These are phyloP conservation scores for Nymphaea thermarum DNA, from an alignment of 164 flowering plant species.

Conservation along the genomic window DNA sequence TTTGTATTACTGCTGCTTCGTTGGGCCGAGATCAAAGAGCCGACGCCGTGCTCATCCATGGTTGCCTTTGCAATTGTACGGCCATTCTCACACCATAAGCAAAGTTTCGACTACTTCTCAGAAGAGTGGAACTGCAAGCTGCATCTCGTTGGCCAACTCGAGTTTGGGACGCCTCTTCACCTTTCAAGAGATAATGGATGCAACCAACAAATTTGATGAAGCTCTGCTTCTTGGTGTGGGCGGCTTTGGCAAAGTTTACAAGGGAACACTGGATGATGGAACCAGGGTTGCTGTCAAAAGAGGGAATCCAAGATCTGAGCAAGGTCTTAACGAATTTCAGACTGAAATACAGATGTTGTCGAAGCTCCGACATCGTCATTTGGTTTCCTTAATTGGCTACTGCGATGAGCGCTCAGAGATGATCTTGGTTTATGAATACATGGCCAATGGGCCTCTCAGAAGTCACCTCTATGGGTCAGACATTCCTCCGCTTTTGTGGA, in stretches of 20 bases:
- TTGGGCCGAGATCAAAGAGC: constrained; percentile 25
- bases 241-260: constrained; percentile 87
- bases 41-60: constrained; percentile 37
- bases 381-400: constrained; percentile 86
- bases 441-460: constrained; percentile 93
- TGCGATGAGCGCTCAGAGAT: constrained; percentile 90
- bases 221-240: constrained; percentile 82
- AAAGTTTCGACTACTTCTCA: constrained; percentile 66
- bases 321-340: constrained; percentile 85
- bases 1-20: constrained; percentile 42
- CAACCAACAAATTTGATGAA: constrained; percentile 85
- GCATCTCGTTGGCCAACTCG: constrained; percentile 58
- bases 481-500: constrained; percentile 77
- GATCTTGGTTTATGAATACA: constrained; percentile 87
- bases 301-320: constrained; percentile 86
- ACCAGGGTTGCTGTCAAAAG: constrained; percentile 80
- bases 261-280: constrained; percentile 80
- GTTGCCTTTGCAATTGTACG: constrained; percentile 73
- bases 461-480: constrained; percentile 85
- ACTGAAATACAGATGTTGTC: constrained; percentile 94
- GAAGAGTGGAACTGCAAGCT: constrained; percentile 85
- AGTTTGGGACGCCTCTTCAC: constrained; percentile 61
- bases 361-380: constrained; percentile 90
- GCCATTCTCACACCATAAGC: constrained; percentile 66
- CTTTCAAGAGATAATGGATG: constrained; percentile 78